phyloP scores from a whole-genome alignment of 1,139 yeast genomes.

The Chernovozyma aurita region DNA sequence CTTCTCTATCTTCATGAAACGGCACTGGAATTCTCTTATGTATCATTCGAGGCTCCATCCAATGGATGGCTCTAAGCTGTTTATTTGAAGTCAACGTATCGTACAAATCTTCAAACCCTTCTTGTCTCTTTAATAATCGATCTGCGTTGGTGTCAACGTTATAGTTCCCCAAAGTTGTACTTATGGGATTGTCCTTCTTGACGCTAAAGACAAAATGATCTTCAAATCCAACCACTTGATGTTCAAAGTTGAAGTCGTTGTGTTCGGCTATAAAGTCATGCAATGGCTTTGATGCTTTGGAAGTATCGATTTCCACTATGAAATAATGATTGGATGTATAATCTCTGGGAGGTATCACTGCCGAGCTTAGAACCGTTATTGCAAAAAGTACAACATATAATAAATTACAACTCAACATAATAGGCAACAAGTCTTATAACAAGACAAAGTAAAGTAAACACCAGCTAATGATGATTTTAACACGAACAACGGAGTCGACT shows the following conservation, averaged over 20 bases:
- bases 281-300: constrained; percentile 22
- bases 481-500: too few species aligned
- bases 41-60: constrained; percentile 45
- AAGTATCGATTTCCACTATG: constrained; percentile 49
- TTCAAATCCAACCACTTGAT: constrained; percentile 53
- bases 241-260: constrained; percentile 45
- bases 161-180: constrained; percentile 32
- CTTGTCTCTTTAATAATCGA: constrained; percentile 23
- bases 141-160: constrained; percentile 16
- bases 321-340: constrained; percentile 46
- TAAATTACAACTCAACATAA: too few species aligned
- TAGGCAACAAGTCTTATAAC: too few species aligned
- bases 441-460: too few species aligned
- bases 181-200: constrained; percentile 31
- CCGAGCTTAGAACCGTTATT: neutral
- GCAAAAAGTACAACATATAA: too few species aligned
- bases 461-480: too few species aligned
- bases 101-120: constrained; percentile 21
- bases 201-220: constrained; percentile 62
- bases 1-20: constrained; percentile 13
- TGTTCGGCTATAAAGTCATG: constrained; percentile 28
- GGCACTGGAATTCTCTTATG: constrained; percentile 43
- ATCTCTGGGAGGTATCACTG: constrained; percentile 33
- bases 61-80: constrained; percentile 41
- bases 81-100: constrained; percentile 24